phyloP scores from a whole-genome alignment of 495 filamentous ascomycete genomes.

The Glonium stellatum region DNA sequence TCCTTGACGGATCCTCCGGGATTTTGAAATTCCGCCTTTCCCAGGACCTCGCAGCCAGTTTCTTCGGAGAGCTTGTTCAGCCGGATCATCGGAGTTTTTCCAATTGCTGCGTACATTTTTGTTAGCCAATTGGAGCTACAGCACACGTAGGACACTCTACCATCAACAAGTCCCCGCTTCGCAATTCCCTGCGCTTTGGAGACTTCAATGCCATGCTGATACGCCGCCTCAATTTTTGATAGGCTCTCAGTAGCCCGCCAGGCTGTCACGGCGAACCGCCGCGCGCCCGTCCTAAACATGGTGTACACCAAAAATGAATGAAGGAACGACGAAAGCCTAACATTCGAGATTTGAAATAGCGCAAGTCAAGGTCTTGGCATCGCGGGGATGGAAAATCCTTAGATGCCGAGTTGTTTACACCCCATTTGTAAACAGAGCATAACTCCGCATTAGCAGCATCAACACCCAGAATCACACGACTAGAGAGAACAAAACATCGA shows the following conservation, averaged over 20 bases:
- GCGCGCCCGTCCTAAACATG: slow-evolving; percentile 54
- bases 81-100: slow-evolving; percentile 90
- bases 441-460: slow-evolving; percentile 2
- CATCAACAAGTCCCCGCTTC: slow-evolving; percentile 70
- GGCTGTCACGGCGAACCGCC: slow-evolving; percentile 52
- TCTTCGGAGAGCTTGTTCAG: slow-evolving; percentile 81
- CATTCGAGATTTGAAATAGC: neutral
- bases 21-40: slow-evolving; percentile 98
- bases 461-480: slow-evolving; percentile 6
- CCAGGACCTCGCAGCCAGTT: slow-evolving; percentile 89
- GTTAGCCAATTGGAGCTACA: neutral
- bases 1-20: slow-evolving; percentile 95
- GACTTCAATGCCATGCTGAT: slow-evolving; percentile 25
- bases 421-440: neutral
- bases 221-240: slow-evolving; percentile 11
- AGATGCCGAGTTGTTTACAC: neutral
- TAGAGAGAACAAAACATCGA: slow-evolving; percentile 5
- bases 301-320: neutral
- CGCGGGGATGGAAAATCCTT: slow-evolving; percentile 5
- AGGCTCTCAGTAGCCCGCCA: slow-evolving; percentile 41
- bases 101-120: slow-evolving; percentile 59
- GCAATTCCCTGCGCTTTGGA: slow-evolving; percentile 79
- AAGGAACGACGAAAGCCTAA: neutral
- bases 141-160: slow-evolving; percentile 44
- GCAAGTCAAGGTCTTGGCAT: neutral